Evolutionary conservation across 176 grass and related monocot species (phyloP).

Genomic region (Carex myosuroides): DNA sequence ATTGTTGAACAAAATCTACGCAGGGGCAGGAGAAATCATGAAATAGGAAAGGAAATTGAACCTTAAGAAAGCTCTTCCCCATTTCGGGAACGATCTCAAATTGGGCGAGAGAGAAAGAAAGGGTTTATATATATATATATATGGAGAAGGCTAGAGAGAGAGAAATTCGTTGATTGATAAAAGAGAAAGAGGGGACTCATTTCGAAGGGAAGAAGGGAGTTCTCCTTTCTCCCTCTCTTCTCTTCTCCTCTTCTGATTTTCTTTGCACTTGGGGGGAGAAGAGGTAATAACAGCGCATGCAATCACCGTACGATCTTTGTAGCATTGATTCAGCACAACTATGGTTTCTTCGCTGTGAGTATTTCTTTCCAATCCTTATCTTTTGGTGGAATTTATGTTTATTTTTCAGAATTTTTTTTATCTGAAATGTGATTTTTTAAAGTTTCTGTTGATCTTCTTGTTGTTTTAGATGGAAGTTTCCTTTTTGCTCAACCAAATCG

Average conservation of each 20-base stretch:
- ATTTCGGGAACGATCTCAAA: constrained; percentile 16
- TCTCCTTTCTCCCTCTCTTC: neutral
- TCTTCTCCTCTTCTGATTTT: neutral
- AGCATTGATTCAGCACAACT: neutral
- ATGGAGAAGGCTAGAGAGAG: neutral
- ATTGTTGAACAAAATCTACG: constrained; percentile 1
- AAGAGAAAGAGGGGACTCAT: neutral
- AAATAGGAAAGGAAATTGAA: neutral
- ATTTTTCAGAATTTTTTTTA: neutral
- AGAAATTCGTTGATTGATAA: neutral
- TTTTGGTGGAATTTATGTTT: neutral
- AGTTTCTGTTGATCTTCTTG: neutral
- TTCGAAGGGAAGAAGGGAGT: neutral
- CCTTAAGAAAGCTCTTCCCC: neutral
- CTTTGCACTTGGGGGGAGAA: neutral
- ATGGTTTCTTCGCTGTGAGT: neutral
- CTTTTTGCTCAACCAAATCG: neutral
- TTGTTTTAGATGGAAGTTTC: too few relatives aligned
- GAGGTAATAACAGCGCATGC: neutral
- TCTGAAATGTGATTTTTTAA: neutral
- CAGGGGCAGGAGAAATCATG: neutral
- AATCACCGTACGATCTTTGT: neutral
- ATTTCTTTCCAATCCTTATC: neutral
- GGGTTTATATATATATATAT: neutral
- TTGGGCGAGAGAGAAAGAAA: neutral